These are phyloP conservation scores for Rhizoclosmatium globosum DNA, from an alignment of 192 early-diverging fungal species.

Conservation along the genomic window DNA sequence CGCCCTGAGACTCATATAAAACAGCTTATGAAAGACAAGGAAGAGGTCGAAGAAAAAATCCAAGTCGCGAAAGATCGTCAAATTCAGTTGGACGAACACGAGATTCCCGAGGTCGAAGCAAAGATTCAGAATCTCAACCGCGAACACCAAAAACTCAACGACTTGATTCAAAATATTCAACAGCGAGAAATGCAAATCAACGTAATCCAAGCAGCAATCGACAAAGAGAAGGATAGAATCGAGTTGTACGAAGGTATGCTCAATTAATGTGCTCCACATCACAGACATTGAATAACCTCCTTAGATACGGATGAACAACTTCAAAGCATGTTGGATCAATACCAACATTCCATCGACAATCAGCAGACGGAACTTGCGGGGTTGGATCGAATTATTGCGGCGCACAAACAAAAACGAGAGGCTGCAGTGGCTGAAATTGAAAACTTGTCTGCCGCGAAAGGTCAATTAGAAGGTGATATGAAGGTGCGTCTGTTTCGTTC, in stretches of 20 bases:
- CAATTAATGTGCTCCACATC: background rate
- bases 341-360: slow-evolving; percentile 34
- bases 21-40: slow-evolving; percentile 24
- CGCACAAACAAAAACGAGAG: background rate
- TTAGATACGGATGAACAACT: slow-evolving; percentile 72
- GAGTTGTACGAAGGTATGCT: slow-evolving; percentile 47
- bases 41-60: slow-evolving; percentile 34
- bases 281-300: background rate
- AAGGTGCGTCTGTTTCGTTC: slow-evolving; percentile 39
- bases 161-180: slow-evolving; percentile 44
- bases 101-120: slow-evolving; percentile 36
- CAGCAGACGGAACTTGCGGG: slow-evolving; percentile 15
- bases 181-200: slow-evolving; percentile 26
- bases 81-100: slow-evolving; percentile 42
- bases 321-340: slow-evolving; percentile 58
- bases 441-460: slow-evolving; percentile 24
- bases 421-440: slow-evolving; percentile 3
- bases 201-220: slow-evolving; percentile 28
- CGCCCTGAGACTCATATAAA: background rate
- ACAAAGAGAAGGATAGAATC: slow-evolving; percentile 43
- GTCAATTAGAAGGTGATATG: slow-evolving; percentile 64
- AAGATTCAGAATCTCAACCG: slow-evolving; percentile 52
- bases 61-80: slow-evolving; percentile 31
- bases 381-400: background rate
- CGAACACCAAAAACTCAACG: slow-evolving; percentile 49